Evolutionary conservation across 768 basidiomycete genomes (phyloP), one percentile per base, ranked within the genome.

Genomic region (Boletus bicolor): DNA sequence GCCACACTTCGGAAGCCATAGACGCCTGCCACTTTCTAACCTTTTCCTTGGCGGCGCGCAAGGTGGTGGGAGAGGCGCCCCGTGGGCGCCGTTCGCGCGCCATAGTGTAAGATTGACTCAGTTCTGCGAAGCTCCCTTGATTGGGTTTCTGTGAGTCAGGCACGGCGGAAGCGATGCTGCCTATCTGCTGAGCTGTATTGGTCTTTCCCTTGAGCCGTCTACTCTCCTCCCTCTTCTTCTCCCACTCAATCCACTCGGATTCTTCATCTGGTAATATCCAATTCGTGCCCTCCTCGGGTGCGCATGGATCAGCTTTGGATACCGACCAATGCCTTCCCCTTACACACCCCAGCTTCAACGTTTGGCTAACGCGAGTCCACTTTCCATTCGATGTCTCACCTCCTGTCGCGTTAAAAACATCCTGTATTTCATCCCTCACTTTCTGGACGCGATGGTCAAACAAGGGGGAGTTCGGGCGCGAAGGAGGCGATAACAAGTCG

Each of bases 191-290:
- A 15, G 61, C 52, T 8, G 47, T 43, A 8, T 57, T 63, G 1
- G 55, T 61, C 46, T 56, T 65, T 42, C 44, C 54, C 44, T 58
- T 66, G 45, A 61, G 49, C 17, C 62, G 53, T 39, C 59, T 62
- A 5, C 35, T 37, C 35, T 62, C 64, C 52, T 63, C 59, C 48
- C 61, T 65, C 56, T 62, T 67, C 55, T 57, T 68, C 66, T 82
- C 81, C 73, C 75, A 79, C 26, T 73, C 73, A 14, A 70, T 56
- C 81, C 82, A 82, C 36, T 78, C 77, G 44, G 72, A 72, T 63
- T 83, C 82, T 17, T 75, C 77, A 26, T 73, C 73, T 11, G 80
- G 78, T 59, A 82, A 51, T 60, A 74, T 63, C 68, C 69, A 71
- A 35, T 69, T 66, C 21, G 63, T 54, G 24, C 59, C 57, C 59